Evolutionary conservation across 2,329 filamentous ascomycete genomes (phyloP).

Genomic region (Clathrospora elynae): DNA sequence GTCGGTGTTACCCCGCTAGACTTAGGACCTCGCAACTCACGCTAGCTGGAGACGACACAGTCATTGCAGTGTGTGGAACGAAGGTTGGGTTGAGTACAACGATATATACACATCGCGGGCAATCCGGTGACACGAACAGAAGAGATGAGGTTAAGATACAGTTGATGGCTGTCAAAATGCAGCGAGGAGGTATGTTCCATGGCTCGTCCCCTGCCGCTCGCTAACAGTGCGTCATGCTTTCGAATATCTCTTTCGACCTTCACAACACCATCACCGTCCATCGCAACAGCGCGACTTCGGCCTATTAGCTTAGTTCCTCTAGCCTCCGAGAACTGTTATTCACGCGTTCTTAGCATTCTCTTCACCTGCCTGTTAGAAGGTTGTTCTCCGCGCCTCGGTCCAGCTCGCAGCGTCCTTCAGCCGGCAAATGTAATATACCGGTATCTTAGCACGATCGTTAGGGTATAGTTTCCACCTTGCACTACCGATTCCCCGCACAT

Average conservation of each 20-base stretch:
- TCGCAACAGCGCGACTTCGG: background rate
- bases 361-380: background rate
- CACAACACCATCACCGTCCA: background rate
- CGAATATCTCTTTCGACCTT: background rate
- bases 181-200: constrained; percentile 7
- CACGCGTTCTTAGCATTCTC: constrained; percentile 13
- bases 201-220: constrained; percentile 14
- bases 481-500: constrained; percentile 18
- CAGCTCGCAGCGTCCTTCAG: constrained; percentile 6
- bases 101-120: background rate
- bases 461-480: background rate
- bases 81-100: too few relatives aligned
- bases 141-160: constrained; percentile 14
- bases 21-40: too few relatives aligned
- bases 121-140: background rate
- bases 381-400: constrained; percentile 10
- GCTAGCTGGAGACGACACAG: too few relatives aligned
- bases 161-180: constrained; percentile 4
- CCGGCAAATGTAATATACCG: too few relatives aligned
- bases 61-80: too few relatives aligned
- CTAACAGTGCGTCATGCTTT: constrained; percentile 3
- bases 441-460: constrained; percentile 2
- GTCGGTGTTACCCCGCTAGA: background rate
- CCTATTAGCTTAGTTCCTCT: constrained; percentile 4
- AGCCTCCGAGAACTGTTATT: background rate